These are phyloP conservation scores for Yamadazyma tumulicola DNA, from an alignment of 805 yeast species.

Conservation along the genomic window DNA sequence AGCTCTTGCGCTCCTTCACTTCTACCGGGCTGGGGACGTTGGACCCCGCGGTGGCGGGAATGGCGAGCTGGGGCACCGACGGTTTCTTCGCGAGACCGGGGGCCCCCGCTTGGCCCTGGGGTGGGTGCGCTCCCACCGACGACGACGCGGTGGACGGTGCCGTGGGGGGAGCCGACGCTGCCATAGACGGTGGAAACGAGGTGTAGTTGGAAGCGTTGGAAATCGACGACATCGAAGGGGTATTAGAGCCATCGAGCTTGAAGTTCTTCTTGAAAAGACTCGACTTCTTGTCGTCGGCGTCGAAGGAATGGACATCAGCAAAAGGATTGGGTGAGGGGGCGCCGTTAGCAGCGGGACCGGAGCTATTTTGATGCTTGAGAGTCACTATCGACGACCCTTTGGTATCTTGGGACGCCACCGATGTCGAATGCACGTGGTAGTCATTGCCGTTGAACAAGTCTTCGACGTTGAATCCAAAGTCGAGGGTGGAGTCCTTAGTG, in stretches of 20 bases:
- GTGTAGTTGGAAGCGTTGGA: conserved; percentile 5
- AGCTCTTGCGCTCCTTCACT: conserved; percentile 34
- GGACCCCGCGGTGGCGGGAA: conserved; percentile 1
- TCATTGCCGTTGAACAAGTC: conserved; percentile 34
- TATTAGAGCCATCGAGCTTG: conserved; percentile 18
- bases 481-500: conserved; percentile 23
- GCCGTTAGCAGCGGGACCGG: background rate
- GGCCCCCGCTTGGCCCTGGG: too few relatives aligned
- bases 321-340: background rate
- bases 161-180: background rate
- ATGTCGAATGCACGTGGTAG: conserved; percentile 7
- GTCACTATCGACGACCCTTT: conserved; percentile 3
- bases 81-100: too few relatives aligned
- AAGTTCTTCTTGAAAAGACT: conserved; percentile 30
- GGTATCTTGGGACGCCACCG: conserved; percentile 1
- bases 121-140: background rate
- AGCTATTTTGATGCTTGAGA: background rate
- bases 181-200: conserved; percentile 3
- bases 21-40: conserved; percentile 6
- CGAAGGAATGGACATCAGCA: too few relatives aligned
- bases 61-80: conserved; percentile 4
- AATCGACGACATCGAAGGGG: conserved; percentile 9
- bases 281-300: conserved; percentile 4
- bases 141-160: background rate
- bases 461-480: conserved; percentile 32